A percentile compares a stretch with the other conserved stretches of the same genome.
These are phyloP conservation scores for Cornus kousa DNA, from an alignment of 148 eudicot genomes.

Conservation along the genomic window DNA sequence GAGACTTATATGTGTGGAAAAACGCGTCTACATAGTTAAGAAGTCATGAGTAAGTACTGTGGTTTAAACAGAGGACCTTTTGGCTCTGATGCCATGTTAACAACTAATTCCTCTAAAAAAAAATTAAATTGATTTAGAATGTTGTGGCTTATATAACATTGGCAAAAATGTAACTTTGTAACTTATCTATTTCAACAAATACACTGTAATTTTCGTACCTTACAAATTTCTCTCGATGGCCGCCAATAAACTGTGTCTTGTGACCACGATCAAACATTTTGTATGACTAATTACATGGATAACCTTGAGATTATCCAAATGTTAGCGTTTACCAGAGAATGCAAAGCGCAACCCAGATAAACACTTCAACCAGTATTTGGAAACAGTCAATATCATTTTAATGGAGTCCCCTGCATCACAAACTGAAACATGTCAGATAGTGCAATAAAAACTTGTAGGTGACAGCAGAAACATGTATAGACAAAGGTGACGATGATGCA, in stretches of 20 bases:
- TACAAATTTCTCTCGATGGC: slow-evolving; percentile 42
- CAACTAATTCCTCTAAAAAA: no score
- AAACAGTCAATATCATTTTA: neutral
- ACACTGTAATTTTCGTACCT: slow-evolving; percentile 17
- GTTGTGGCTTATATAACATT: no score
- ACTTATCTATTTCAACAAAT: neutral
- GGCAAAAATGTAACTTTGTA: no score
- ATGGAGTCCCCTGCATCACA: slow-evolving; percentile 5
- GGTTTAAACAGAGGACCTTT: no score
- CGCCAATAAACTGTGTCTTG: slow-evolving; percentile 31
- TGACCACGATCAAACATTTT: slow-evolving; percentile 29
- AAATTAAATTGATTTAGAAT: no score
- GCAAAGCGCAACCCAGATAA: neutral
- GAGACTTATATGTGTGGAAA: no score
- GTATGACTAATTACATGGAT: neutral
- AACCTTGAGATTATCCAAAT: neutral
- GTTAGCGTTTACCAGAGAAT: neutral
- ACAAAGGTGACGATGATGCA: no score
- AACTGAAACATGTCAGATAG: neutral
- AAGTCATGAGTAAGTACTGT: no score
- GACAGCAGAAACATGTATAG: neutral
- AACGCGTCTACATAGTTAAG: no score
- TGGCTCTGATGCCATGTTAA: no score
- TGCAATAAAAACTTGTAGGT: neutral
- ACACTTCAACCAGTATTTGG: neutral